These are phyloP conservation scores for Strigomonas culicis DNA, from an alignment of 208 protist species.

Conservation along the genomic window DNA sequence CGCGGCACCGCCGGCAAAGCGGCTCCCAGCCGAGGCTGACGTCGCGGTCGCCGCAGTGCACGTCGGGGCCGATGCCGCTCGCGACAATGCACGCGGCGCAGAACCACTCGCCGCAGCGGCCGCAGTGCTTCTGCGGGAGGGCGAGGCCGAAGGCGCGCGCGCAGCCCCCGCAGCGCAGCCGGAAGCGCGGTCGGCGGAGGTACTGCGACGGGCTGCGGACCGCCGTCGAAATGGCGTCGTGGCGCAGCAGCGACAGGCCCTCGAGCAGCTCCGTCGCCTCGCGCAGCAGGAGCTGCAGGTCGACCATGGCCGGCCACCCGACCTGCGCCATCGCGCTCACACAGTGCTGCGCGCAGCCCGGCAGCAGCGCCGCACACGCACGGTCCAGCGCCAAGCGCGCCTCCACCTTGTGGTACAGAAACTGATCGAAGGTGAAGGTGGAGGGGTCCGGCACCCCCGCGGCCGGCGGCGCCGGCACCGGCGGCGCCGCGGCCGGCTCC, in stretches of 20 bases:
- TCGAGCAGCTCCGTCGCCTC: constrained; percentile 35
- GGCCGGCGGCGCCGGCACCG: too few species aligned
- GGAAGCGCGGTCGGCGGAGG: constrained; percentile 43
- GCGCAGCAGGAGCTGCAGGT: constrained; percentile 21
- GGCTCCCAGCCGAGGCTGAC: constrained; percentile 60
- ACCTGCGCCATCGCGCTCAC: not conserved
- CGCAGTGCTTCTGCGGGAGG: constrained; percentile 46
- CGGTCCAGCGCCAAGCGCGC: too few species aligned
- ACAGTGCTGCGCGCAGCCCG: not conserved
- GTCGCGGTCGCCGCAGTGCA: constrained; percentile 18
- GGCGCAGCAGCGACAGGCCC: constrained; percentile 29
- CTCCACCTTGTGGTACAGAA: too few species aligned
- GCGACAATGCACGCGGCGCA: constrained; percentile 57
- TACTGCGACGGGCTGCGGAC: constrained; percentile 32
- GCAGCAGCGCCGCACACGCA: too few species aligned
- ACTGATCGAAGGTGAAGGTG: too few species aligned
- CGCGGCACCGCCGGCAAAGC: constrained; percentile 49
- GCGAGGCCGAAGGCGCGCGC: constrained; percentile 30
- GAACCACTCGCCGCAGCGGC: constrained; percentile 72
- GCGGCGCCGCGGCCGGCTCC: too few species aligned
- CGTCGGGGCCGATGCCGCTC: constrained; percentile 38
- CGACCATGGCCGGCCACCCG: constrained; percentile 20
- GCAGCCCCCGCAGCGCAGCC: constrained; percentile 30
- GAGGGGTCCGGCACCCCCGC: too few species aligned
- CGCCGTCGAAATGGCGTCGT: constrained; percentile 28